phyloP scores from a whole-genome alignment of 805 yeast genomes.

The Schwanniomyces sp. region DNA sequence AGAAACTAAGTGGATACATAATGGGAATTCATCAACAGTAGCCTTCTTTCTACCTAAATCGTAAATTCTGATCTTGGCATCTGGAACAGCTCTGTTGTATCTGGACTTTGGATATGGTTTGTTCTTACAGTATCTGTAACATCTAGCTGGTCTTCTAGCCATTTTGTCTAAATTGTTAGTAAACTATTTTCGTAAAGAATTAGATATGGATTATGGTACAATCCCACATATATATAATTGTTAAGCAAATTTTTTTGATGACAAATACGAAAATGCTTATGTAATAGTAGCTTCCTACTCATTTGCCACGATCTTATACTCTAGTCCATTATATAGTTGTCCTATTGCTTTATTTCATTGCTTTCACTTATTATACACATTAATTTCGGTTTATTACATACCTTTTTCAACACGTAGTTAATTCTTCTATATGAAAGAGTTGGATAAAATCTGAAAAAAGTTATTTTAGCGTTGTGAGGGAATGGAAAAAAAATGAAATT shows the following conservation, averaged over 20 bases:
- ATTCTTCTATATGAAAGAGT: slow-evolving; percentile 1
- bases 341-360: not conserved
- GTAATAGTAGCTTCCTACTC: not conserved
- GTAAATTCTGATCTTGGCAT: slow-evolving; percentile 97
- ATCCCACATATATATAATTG: not conserved
- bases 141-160: slow-evolving; percentile 99
- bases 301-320: not conserved
- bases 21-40: slow-evolving; percentile 98
- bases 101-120: slow-evolving; percentile 99
- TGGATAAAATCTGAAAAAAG: slow-evolving; percentile 1
- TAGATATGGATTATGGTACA: not conserved
- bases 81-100: slow-evolving; percentile 99
- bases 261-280: not conserved
- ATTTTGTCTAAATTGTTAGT: slow-evolving; percentile 58
- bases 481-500: not conserved
- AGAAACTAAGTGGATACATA: slow-evolving; percentile 98
- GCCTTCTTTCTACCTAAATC: slow-evolving; percentile 99
- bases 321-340: not conserved
- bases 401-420: slow-evolving; percentile 3
- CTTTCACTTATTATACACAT: not conserved
- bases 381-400: not conserved
- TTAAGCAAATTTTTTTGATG: slow-evolving; percentile 1
- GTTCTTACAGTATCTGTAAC: slow-evolving; percentile 99
- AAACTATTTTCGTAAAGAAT: slow-evolving; percentile 7
- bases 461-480: slow-evolving; percentile 1